Percentiles rank a stretch among this genome's conserved stretches.
Evolutionary conservation across 495 filamentous ascomycete species (phyloP).

Genomic region (Aspergillus baeticus): DNA sequence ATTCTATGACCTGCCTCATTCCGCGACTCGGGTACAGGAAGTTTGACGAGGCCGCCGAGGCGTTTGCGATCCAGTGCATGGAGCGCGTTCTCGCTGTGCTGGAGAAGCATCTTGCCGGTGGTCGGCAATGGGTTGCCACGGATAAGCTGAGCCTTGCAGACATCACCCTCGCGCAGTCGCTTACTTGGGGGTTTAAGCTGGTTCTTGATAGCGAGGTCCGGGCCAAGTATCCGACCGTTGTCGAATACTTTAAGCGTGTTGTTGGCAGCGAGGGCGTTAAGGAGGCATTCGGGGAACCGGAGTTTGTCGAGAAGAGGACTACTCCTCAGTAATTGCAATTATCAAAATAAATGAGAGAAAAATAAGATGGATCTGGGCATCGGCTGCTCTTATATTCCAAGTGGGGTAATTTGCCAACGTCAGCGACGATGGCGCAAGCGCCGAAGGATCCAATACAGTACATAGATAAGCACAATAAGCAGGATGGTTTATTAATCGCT

Average conservation of each 20-base stretch:
- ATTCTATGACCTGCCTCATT: constrained; percentile 31
- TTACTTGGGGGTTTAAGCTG: constrained; percentile 41
- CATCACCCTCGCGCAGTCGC: constrained; percentile 40
- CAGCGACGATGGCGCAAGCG: too few species aligned
- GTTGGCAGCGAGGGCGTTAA: constrained; percentile 47
- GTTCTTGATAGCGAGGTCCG: constrained; percentile 52
- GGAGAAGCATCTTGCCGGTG: constrained; percentile 39
- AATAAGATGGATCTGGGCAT: too few species aligned
- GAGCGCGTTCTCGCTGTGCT: constrained; percentile 38
- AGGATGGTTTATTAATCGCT: too few species aligned
- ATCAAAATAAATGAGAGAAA: background rate
- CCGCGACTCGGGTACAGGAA: constrained; percentile 28
- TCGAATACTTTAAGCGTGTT: constrained; percentile 44
- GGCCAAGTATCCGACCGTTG: constrained; percentile 38
- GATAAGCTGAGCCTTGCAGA: constrained; percentile 55
- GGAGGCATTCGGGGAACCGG: constrained; percentile 47
- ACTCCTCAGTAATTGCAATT: constrained; percentile 8
- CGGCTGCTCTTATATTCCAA: too few species aligned
- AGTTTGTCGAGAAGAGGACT: constrained; percentile 43
- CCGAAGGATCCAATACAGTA: too few species aligned
- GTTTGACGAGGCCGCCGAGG: constrained; percentile 38
- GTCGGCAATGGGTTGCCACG: constrained; percentile 42
- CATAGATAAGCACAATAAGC: too few species aligned
- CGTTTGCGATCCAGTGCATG: constrained; percentile 20
- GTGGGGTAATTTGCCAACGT: too few species aligned